phyloP scores from a whole-genome alignment of 768 basidiomycete genomes.

The Leucocoprinus birnbaumii region DNA sequence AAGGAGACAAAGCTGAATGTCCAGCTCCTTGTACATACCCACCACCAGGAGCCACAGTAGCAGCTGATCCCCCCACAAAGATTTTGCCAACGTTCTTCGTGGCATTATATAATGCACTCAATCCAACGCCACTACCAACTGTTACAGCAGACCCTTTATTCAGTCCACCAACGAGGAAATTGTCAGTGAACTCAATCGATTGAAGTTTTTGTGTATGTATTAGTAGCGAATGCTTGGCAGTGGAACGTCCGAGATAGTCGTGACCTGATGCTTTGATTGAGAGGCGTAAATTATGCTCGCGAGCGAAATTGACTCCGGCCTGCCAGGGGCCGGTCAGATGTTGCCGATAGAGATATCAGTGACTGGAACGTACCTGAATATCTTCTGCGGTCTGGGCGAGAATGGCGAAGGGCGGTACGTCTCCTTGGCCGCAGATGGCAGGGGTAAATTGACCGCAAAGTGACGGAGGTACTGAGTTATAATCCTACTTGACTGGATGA shows the following conservation, averaged over 20 bases:
- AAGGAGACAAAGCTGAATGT: conserved; percentile 23
- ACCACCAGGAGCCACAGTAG: conserved; percentile 21
- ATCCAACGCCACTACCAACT: conserved; percentile 23
- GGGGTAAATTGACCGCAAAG: conserved; percentile 20
- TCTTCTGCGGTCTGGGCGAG: conserved; percentile 26
- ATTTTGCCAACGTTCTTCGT: conserved; percentile 22
- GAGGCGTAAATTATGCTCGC: not conserved
- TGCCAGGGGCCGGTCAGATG: too few relatives aligned
- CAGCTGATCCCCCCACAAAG: conserved; percentile 21
- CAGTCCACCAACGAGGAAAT: not conserved
- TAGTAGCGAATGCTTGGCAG: not conserved
- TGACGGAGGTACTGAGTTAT: conserved; percentile 21
- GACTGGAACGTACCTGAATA: conserved; percentile 20
- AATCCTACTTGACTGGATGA: conserved; percentile 19
- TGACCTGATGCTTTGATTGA: not conserved
- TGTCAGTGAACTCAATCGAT: too few relatives aligned
- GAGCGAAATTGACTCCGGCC: conserved; percentile 8
- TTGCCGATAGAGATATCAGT: too few relatives aligned
- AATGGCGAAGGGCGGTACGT: conserved; percentile 26
- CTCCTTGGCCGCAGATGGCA: conserved; percentile 25
- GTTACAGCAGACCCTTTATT: conserved; percentile 17
- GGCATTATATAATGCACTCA: conserved; percentile 18
- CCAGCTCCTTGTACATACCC: conserved; percentile 29
- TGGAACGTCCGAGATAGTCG: not conserved
- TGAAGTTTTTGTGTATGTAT: too few relatives aligned